These are phyloP conservation scores for Tremellales sp. DNA, from an alignment of 1,284 basidiomycete species.

Conservation along the genomic window DNA sequence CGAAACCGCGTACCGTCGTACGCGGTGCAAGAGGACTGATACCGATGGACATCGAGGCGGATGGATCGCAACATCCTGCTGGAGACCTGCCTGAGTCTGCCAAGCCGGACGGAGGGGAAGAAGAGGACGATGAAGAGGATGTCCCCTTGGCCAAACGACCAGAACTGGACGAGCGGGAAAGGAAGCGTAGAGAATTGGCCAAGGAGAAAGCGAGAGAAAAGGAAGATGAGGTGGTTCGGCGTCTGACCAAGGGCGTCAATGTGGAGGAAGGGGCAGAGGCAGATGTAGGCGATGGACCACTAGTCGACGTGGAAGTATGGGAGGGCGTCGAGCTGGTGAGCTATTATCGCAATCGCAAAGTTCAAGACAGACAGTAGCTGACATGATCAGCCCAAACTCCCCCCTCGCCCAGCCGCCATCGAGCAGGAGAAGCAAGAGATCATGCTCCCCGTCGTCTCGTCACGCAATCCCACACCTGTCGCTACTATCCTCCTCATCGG, in stretches of 20 bases:
- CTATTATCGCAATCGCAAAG: background rate
- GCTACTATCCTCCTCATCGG: constrained; percentile 84
- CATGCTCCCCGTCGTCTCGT: constrained; percentile 74
- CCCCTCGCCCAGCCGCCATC: constrained; percentile 63
- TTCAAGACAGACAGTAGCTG: background rate
- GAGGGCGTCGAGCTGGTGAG: constrained; percentile 41
- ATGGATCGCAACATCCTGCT: constrained; percentile 24
- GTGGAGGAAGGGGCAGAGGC: constrained; percentile 54
- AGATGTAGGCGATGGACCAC: constrained; percentile 3
- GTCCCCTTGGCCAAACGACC: constrained; percentile 33
- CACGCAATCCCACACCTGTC: constrained; percentile 69
- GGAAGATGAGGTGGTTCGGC: constrained; percentile 68
- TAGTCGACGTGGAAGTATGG: constrained; percentile 39
- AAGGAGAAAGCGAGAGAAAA: constrained; percentile 61
- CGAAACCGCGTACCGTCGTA: constrained; percentile 36
- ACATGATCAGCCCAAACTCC: constrained; percentile 36
- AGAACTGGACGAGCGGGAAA: constrained; percentile 35
- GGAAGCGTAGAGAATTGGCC: constrained; percentile 50
- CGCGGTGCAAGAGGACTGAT: constrained; percentile 31
- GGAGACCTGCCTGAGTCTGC: constrained; percentile 14
- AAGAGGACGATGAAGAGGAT: constrained; percentile 42
- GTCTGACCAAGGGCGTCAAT: constrained; percentile 72
- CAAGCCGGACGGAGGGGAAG: constrained; percentile 11
- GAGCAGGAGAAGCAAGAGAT: constrained; percentile 84
- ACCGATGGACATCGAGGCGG: constrained; percentile 33